Conservation (phyloP, 192 early-diverging fungal genomes). For the Backusella morwellensis region DNA sequence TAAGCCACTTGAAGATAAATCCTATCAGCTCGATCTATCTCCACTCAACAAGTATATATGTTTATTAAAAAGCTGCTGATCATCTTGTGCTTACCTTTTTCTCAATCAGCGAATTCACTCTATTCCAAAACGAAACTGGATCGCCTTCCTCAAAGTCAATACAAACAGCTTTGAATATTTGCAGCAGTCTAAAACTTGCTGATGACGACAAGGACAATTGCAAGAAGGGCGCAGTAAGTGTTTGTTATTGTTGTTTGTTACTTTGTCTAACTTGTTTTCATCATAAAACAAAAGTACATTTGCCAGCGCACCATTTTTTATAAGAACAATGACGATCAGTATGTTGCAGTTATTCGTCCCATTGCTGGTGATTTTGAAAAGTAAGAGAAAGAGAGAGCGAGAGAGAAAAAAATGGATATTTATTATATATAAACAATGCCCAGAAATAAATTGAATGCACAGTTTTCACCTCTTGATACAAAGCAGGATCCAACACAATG, state of each 20-base stretch:
- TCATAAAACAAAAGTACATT: not conserved
- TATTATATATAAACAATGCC: not conserved
- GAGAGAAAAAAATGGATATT: not conserved
- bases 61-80: not conserved
- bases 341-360: not conserved
- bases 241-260: not conserved
- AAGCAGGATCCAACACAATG: slow-evolving; percentile 25
- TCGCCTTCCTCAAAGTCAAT: slow-evolving; percentile 4
- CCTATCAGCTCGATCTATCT: slow-evolving; percentile 24
- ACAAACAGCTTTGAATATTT: slow-evolving; percentile 22
- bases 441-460: slow-evolving; percentile 1
- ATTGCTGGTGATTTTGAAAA: slow-evolving; percentile 6
- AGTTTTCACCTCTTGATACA: slow-evolving; percentile 9
- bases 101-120: slow-evolving; percentile 1
- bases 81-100: too few relatives aligned
- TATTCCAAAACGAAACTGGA: slow-evolving; percentile 1
- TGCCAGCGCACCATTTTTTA: not conserved
- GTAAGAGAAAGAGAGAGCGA: not conserved
- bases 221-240: slow-evolving; percentile 25
- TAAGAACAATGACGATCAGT: not conserved
- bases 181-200: slow-evolving; percentile 11
- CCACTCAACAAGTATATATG: slow-evolving; percentile 24
- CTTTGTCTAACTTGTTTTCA: not conserved
- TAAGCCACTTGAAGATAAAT: slow-evolving; percentile 8
- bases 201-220: slow-evolving; percentile 18